A percentile compares a stretch with the other conserved stretches of the same genome.
Conservation (phyloP, 345 rosid genomes). For the Eucalyptus globulus region DNA sequence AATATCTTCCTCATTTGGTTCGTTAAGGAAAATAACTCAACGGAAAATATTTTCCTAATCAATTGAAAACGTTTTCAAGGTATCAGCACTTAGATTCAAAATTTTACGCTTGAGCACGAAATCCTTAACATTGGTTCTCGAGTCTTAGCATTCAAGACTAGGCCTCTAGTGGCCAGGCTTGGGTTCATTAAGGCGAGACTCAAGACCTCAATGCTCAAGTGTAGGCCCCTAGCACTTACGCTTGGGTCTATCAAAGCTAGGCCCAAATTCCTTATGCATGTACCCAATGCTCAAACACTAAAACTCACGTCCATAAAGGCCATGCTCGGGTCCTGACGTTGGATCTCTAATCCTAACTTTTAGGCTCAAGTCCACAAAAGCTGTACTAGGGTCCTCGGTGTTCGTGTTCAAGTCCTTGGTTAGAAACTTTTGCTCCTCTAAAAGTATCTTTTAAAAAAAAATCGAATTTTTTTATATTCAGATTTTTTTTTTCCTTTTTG, state of each 20-base stretch:
- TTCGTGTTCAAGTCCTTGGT: too few relatives aligned
- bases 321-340: fast-evolving
- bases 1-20: neutral
- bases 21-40: too few relatives aligned
- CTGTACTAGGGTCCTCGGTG: too few relatives aligned
- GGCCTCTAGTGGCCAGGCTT: neutral
- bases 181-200: neutral
- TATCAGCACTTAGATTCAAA: too few relatives aligned
- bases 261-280: neutral
- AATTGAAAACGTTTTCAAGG: too few relatives aligned
- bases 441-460: too few relatives aligned
- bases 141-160: neutral
- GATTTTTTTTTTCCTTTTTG: too few relatives aligned
- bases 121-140: neutral
- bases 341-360: neutral
- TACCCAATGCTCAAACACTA: neutral
- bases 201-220: neutral
- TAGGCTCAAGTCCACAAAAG: neutral
- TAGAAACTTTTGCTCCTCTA: neutral
- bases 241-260: neutral
- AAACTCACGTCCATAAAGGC: neutral
- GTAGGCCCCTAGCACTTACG: neutral
- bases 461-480: too few relatives aligned
- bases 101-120: neutral
- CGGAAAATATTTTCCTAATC: too few relatives aligned